These are phyloP conservation scores for Quercus engelmannii DNA, from an alignment of 306 rosid genomes.

Conservation along the genomic window DNA sequence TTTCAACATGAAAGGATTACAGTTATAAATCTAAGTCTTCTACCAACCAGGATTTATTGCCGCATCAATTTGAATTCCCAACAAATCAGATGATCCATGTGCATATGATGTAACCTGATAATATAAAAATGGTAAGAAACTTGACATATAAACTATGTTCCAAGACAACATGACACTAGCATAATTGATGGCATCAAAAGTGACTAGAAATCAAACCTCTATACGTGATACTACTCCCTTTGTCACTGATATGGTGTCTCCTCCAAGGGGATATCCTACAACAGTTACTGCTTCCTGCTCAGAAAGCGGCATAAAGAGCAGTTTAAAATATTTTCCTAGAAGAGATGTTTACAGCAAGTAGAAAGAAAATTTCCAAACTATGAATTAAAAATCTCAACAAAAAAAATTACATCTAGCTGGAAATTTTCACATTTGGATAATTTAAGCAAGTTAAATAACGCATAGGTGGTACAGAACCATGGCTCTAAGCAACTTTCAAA, in stretches of 20 bases:
- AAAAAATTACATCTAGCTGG: neutral
- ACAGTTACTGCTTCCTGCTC: conserved; percentile 97
- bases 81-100: conserved; percentile 91
- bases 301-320: conserved; percentile 14
- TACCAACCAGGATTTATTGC: conserved; percentile 96
- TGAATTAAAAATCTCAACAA: neutral
- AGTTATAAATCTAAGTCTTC: neutral
- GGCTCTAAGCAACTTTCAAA: neutral
- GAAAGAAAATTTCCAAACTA: neutral
- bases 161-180: neutral
- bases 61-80: conserved; percentile 98
- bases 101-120: conserved; percentile 95
- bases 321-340: conserved; percentile 5
- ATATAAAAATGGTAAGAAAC: conserved; percentile 15
- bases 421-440: neutral
- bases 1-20: neutral
- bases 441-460: neutral
- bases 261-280: conserved; percentile 99
- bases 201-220: conserved; percentile 59
- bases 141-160: neutral
- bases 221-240: conserved; percentile 98
- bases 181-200: neutral
- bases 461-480: neutral
- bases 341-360: conserved; percentile 7
- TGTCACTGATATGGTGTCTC: conserved; percentile 98